phyloP scores from a whole-genome alignment of 345 rosid species.

The Passiflora organensis region DNA sequence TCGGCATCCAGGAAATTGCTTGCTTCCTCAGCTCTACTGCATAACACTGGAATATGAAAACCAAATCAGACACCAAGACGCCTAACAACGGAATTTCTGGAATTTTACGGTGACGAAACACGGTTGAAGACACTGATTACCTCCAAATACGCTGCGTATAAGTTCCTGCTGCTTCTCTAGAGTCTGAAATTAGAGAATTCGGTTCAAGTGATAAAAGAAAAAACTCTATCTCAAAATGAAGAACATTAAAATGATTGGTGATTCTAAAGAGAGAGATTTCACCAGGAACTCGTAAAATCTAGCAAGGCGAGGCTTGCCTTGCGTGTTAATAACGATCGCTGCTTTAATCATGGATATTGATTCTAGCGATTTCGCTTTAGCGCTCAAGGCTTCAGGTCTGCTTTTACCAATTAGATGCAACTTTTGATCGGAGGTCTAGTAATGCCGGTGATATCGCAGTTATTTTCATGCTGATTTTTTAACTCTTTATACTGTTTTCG shows the following conservation, averaged over 20 bases:
- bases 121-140: slow-evolving; percentile 23
- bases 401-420: too few relatives aligned
- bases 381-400: too few relatives aligned
- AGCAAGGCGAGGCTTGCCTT: slow-evolving; percentile 89
- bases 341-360: slow-evolving; percentile 58
- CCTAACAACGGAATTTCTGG: neutral
- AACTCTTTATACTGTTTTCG: too few relatives aligned
- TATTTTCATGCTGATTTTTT: too few relatives aligned
- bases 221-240: neutral
- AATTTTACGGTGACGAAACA: neutral
- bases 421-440: too few relatives aligned
- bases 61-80: slow-evolving; percentile 1
- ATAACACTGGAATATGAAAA: slow-evolving; percentile 43
- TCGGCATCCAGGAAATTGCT: slow-evolving; percentile 83
- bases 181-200: slow-evolving; percentile 32
- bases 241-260: too few relatives aligned
- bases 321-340: slow-evolving; percentile 78
- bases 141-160: slow-evolving; percentile 73
- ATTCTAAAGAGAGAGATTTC: neutral
- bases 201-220: too few relatives aligned
- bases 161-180: slow-evolving; percentile 89
- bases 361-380: too few relatives aligned
- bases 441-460: too few relatives aligned
- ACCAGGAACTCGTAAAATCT: slow-evolving; percentile 83
- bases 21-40: slow-evolving; percentile 80